Percentiles rank a stretch among this genome's conserved stretches.
Evolutionary conservation across 345 rosid species (phyloP).

Genomic region (Cochlearia excelsa): DNA sequence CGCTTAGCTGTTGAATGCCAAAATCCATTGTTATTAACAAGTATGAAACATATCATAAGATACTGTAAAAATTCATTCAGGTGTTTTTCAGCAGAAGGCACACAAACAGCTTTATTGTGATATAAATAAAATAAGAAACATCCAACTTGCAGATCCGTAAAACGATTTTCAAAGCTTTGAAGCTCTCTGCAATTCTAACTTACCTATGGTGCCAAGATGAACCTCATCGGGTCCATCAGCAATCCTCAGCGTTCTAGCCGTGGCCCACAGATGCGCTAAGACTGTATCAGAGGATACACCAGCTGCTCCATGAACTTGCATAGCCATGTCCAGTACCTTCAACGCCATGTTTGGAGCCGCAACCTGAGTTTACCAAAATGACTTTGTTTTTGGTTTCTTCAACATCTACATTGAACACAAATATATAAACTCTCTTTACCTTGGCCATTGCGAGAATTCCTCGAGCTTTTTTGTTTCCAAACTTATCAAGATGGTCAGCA

Average conservation of each 20-base stretch:
- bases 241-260: constrained; percentile 75
- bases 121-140: background rate
- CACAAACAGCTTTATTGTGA: constrained; percentile 13
- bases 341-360: constrained; percentile 96
- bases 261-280: constrained; percentile 84
- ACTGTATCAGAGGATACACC: constrained; percentile 80
- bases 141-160: background rate
- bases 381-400: background rate
- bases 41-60: constrained; percentile 13
- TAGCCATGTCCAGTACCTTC: constrained; percentile 79
- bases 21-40: background rate
- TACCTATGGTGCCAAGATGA: constrained; percentile 86
- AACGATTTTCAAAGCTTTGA: constrained; percentile 57
- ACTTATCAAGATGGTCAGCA: constrained; percentile 84
- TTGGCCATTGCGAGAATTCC: constrained; percentile 92
- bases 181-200: constrained; percentile 63
- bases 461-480: constrained; percentile 83
- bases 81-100: background rate
- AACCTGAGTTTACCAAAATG: constrained; percentile 47
- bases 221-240: constrained; percentile 97
- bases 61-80: constrained; percentile 1
- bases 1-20: constrained; percentile 4
- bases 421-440: constrained; percentile 38
- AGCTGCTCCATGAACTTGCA: constrained; percentile 90
- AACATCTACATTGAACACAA: background rate